Evolutionary conservation across 306 rosid genomes (phyloP).

Genomic region (Trichosanthes truncata): DNA sequence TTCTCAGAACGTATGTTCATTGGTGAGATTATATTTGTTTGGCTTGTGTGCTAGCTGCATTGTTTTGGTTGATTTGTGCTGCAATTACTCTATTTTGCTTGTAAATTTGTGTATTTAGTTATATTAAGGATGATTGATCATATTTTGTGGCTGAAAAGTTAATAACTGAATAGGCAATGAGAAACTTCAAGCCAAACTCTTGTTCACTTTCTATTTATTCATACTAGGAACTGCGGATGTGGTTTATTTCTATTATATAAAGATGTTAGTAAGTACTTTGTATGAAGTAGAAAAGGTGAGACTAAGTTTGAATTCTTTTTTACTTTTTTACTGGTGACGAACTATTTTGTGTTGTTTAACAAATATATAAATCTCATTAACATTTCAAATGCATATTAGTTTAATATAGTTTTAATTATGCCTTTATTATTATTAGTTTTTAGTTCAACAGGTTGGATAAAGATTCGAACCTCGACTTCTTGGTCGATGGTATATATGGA

Average conservation of each 20-base stretch:
- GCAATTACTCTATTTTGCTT: neutral
- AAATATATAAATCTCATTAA: no score
- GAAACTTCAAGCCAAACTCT: neutral
- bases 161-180: neutral
- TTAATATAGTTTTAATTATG: no score
- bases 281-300: neutral
- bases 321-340: no score
- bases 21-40: slow-evolving; percentile 5
- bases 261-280: neutral
- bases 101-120: neutral
- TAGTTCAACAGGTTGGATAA: no score
- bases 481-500: no score
- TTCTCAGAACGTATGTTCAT: neutral
- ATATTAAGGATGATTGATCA: neutral
- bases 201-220: neutral
- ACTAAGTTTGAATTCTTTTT: neutral
- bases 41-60: neutral
- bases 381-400: no score
- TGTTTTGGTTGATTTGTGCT: neutral
- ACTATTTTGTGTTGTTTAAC: no score
- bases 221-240: neutral
- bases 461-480: no score
- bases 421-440: no score
- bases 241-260: neutral
- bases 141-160: neutral